Conservation (phyloP, 2,329 filamentous ascomycete species). For the Colletotrichum phormii region DNA sequence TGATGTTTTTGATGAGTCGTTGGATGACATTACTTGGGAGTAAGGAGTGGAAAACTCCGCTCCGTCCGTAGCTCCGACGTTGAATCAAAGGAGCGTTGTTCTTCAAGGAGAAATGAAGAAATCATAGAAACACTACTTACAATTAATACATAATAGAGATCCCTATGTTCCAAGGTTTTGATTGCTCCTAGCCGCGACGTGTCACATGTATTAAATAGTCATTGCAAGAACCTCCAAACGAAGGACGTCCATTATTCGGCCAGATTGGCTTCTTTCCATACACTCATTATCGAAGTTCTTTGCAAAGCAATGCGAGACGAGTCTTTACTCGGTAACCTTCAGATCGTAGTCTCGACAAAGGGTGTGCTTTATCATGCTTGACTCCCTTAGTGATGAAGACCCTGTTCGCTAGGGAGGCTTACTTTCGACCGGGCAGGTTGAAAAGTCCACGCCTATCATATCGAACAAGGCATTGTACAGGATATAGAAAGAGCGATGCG, state of each 20-base stretch:
- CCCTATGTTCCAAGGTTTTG: neutral
- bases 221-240: neutral
- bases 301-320: neutral
- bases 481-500: too few relatives aligned
- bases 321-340: neutral
- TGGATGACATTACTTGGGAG: neutral
- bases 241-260: neutral
- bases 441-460: too few relatives aligned
- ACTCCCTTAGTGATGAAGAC: neutral
- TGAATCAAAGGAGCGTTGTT: neutral
- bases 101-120: neutral
- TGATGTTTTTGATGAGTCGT: neutral
- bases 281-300: too few relatives aligned
- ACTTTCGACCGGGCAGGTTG: too few relatives aligned
- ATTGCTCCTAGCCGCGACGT: neutral
- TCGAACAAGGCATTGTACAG: neutral
- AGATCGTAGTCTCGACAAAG: neutral
- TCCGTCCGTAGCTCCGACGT: neutral
- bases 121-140: neutral
- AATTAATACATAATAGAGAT: neutral
- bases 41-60: neutral
- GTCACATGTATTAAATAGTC: neutral
- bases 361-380: neutral
- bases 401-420: too few relatives aligned
- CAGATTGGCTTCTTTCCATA: neutral